Evolutionary conservation across 129 eudicot genomes (phyloP).

Genomic region (Artemisia tridentata): DNA sequence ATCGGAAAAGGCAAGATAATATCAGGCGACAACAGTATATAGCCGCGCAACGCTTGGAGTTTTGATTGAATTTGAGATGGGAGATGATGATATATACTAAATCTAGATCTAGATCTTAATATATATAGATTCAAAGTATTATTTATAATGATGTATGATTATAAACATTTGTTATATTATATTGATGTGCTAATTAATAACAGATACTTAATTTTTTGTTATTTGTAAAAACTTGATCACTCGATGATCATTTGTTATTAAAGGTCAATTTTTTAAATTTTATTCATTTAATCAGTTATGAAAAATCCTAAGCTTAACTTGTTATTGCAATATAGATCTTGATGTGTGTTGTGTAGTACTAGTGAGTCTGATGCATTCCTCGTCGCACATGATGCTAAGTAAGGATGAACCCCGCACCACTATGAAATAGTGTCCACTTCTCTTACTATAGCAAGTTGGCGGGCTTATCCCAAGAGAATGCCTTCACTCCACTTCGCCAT

Average conservation of each 20-base stretch:
- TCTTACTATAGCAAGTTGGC: too few species aligned
- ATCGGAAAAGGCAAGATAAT: constrained; percentile 53
- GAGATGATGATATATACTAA: not conserved
- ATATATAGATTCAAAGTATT: not conserved
- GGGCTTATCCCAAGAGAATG: too few species aligned
- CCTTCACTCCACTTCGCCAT: too few species aligned
- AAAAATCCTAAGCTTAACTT: too few species aligned
- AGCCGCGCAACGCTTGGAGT: constrained; percentile 44
- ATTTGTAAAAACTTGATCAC: not conserved
- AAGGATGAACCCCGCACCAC: too few species aligned
- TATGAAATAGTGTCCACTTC: too few species aligned
- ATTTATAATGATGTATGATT: not conserved
- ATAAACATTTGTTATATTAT: not conserved
- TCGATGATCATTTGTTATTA: not conserved
- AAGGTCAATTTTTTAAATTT: not conserved
- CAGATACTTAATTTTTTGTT: not conserved
- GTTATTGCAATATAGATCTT: not conserved
- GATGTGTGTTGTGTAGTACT: too few species aligned
- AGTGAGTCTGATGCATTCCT: too few species aligned
- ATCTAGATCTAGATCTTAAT: too few species aligned
- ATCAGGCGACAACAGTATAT: constrained; percentile 54
- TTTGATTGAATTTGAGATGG: not conserved
- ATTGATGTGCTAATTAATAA: not conserved
- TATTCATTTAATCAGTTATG: too few species aligned
- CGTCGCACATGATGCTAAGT: too few species aligned